These are phyloP conservation scores for Blastosporella zonata DNA, from an alignment of 1,284 basidiomycete genomes.

Conservation along the genomic window DNA sequence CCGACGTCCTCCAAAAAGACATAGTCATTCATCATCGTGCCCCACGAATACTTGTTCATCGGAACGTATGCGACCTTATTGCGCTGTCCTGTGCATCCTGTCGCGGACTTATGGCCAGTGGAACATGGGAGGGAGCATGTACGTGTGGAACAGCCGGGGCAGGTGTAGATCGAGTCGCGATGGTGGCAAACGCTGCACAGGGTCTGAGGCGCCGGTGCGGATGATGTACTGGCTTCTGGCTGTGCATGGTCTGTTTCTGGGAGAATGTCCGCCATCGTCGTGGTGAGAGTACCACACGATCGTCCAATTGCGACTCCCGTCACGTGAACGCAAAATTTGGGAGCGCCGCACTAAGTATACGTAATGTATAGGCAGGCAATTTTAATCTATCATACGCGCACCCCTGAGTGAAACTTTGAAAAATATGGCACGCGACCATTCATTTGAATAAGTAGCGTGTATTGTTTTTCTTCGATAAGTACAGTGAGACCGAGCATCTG, in stretches of 20 bases:
- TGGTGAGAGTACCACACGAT: not conserved
- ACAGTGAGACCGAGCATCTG: no score
- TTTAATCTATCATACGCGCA: no score
- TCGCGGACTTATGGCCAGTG: conserved; percentile 60
- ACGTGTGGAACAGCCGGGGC: conserved; percentile 67
- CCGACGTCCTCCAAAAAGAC: conserved; percentile 79
- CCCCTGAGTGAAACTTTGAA: no score
- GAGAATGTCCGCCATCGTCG: conserved; percentile 9
- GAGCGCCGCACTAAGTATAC: no score
- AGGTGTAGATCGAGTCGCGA: conserved; percentile 67
- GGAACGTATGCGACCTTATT: conserved; percentile 73
- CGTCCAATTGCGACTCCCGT: not conserved
- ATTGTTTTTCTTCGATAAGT: no score
- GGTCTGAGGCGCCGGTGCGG: conserved; percentile 8
- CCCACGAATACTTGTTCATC: conserved; percentile 79
- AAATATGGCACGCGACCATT: not conserved
- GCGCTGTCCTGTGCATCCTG: conserved; percentile 71
- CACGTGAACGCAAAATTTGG: conserved; percentile 7
- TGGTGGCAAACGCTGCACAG: conserved; percentile 51
- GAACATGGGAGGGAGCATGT: conserved; percentile 79
- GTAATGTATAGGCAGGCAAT: no score
- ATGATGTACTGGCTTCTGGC: conserved; percentile 17
- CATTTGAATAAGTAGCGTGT: not conserved
- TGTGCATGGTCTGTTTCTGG: conserved; percentile 4
- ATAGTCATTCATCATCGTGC: conserved; percentile 84